Conservation (phyloP, 2,329 filamentous ascomycete genomes). For the Esteya vermicola region DNA sequence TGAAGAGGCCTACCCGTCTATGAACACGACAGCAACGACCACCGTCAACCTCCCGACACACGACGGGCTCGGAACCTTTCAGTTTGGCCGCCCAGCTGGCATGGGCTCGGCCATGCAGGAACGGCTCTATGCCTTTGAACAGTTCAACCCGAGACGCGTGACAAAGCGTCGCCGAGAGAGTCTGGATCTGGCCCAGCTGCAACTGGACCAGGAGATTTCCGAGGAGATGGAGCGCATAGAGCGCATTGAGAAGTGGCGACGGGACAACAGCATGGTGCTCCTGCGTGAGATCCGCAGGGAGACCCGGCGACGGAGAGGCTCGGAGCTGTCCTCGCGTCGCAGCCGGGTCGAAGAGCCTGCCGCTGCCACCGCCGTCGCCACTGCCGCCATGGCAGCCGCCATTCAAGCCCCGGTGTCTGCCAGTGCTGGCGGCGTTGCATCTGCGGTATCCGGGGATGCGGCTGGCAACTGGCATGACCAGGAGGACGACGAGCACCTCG, state of each 20-base stretch:
- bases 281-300: conserved; percentile 83
- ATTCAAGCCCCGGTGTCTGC: no score
- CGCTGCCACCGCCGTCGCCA: background rate
- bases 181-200: conserved; percentile 33
- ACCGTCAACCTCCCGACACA: conserved; percentile 57
- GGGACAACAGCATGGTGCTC: conserved; percentile 77
- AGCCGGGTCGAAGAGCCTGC: background rate
- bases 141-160: conserved; percentile 60
- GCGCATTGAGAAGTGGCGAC: conserved; percentile 80
- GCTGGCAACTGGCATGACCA: conserved; percentile 37
- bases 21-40: background rate
- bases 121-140: conserved; percentile 79
- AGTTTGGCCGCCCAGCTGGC: conserved; percentile 38
- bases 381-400: background rate
- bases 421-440: background rate
- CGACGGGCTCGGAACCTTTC: conserved; percentile 82
- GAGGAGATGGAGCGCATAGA: conserved; percentile 62
- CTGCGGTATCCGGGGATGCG: background rate
- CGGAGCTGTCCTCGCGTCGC: conserved; percentile 30
- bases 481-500: conserved; percentile 20
- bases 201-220: conserved; percentile 37
- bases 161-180: conserved; percentile 35
- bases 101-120: conserved; percentile 53
- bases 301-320: conserved; percentile 54
- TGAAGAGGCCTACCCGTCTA: background rate